phyloP scores from a whole-genome alignment of 352 stramenopile genomes.

The Phytopythium helicoides region DNA sequence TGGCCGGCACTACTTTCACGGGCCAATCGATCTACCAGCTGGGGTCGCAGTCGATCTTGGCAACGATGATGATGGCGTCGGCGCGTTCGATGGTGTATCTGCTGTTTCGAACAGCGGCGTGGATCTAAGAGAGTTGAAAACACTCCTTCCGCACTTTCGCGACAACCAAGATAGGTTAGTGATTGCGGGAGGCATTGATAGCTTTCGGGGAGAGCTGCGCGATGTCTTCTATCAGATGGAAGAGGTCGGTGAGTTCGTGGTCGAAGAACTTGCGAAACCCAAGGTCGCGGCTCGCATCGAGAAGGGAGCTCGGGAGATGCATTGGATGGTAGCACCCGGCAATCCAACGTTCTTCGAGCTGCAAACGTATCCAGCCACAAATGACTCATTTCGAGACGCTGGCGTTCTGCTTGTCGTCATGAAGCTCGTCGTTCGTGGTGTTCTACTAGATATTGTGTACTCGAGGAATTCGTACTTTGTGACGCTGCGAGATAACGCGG shows the following conservation, averaged over 20 bases:
- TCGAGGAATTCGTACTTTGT: slow-evolving; percentile 61
- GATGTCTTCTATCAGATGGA: slow-evolving; percentile 68
- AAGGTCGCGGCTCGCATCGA: slow-evolving; percentile 50
- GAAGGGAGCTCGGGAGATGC: slow-evolving; percentile 35
- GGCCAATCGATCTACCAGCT: slow-evolving; percentile 35
- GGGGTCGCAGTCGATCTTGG: slow-evolving; percentile 15
- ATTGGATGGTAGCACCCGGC: slow-evolving; percentile 43
- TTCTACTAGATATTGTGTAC: slow-evolving; percentile 64
- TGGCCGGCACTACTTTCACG: slow-evolving; percentile 60
- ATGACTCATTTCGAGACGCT: slow-evolving; percentile 26
- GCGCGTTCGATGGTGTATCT: slow-evolving; percentile 16
- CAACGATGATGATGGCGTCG: slow-evolving; percentile 8
- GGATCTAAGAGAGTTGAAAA: slow-evolving; percentile 33
- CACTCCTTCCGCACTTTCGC: slow-evolving; percentile 56
- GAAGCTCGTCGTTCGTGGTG: slow-evolving; percentile 63
- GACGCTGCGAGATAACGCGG: slow-evolving; percentile 44
- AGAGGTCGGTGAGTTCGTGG: slow-evolving; percentile 63
- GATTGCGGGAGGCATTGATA: slow-evolving; percentile 32
- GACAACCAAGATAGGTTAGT: slow-evolving; percentile 41
- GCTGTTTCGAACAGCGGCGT: slow-evolving; percentile 14
- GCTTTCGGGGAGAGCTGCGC: slow-evolving; percentile 43
- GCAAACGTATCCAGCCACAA: slow-evolving; percentile 47
- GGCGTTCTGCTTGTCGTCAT: slow-evolving; percentile 59
- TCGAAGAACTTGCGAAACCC: slow-evolving; percentile 64
- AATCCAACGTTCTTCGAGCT: slow-evolving; percentile 69